Base-by-base conservation (phyloP, 106 monocot genomes). In the Alisma plantagoaquatica region DNA sequence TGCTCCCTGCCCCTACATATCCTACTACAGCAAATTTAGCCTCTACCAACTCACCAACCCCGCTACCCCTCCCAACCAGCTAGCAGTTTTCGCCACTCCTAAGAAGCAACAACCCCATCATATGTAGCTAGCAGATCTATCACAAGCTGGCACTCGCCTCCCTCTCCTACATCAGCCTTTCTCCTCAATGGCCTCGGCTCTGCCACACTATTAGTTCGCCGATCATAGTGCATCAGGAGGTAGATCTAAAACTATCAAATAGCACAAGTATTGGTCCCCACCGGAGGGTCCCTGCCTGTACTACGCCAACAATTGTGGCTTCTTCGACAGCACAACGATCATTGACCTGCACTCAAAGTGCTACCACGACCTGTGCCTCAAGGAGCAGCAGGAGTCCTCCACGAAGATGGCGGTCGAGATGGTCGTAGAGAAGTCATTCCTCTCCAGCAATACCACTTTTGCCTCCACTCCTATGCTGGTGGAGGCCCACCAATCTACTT, bases 291-390 rank as follows among this genome's bases (percentile, higher is more conserved):
- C 53, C 20, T 49, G 31, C 26, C 70, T 76, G n/a, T n/a, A n/a
- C 47, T 76, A 70, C 70, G 65, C 69, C 23, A 76, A 76, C 70
- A 76, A 76, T 60, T 76, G 76, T 44, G 70, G 76, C 3, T 76
- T 70, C 61, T 76, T 76, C 46, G 76, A 65, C 3, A 55, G 54
- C 42, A 64, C 76, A 0, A 65, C 70, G 0, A 70, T 70, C 17
- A 44, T 60, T 26, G 41, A 65, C 55, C 70, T 76, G 60, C 70
- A 70, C 65, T 76, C 76, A 31, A 76, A 70, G 19, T 76, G 76
- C 55, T 70, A 55, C 65, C 59, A 49, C 41, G 70, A 70, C 19
- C 46, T 60, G 38, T 60, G 52, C 23, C 64, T 62, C 47, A 68
- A 62, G 48, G 67, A 67, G 23, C 57, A 50, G 11, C 57, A 58